Base-by-base conservation (phyloP, 2,329 filamentous ascomycete genomes). In the Capronia epimyces region DNA sequence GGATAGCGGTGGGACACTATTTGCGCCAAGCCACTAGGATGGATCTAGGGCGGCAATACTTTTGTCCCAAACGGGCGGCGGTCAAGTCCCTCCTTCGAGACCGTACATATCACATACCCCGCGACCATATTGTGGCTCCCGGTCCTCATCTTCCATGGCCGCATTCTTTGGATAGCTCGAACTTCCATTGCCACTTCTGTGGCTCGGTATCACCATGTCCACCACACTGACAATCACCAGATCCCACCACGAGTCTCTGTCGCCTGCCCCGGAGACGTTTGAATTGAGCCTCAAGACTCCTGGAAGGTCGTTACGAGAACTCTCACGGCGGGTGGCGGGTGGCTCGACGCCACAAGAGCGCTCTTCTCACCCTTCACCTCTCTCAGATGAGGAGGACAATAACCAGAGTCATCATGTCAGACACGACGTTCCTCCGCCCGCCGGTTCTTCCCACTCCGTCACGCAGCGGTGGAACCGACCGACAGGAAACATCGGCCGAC, bases 401-500 rank as follows among this genome's bases (percentile, higher is more conserved):
- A 4, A 29, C 27, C 27, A 29, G 8, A 7, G 34, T 7, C 6
- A 37, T 37, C 15, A 15, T 16, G 21, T 25, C n/a, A 15, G 20
- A 25, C 9, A 25, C 21, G 39, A 42, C 16, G 25, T 20, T 3
- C n/a, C 24, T 43, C 25, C 10, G 15, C 41, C 41, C n/a, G 5
- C 41, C 24, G 25, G 25, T 10, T 27, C 41, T 9, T 49, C 52
- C 15, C 53, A 50, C 5, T 18, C 40, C 0, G 37, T 51, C 22
- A 31, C 45, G 3, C 51, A 53, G 45, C 69, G 65, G 65, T 89
- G 84, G 85, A 86, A 86, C 60, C 66, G 70, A 20, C 77, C 84
- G 0, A 65, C 67, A 9, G 71, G 72, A 29, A 87, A 84, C 62
- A 67, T 78, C 2, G 79, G 39, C 2, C 49, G 58, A 10, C 46